Conservation (phyloP, 371 early-diverging fungal species). For the Mucor velutinosus region DNA sequence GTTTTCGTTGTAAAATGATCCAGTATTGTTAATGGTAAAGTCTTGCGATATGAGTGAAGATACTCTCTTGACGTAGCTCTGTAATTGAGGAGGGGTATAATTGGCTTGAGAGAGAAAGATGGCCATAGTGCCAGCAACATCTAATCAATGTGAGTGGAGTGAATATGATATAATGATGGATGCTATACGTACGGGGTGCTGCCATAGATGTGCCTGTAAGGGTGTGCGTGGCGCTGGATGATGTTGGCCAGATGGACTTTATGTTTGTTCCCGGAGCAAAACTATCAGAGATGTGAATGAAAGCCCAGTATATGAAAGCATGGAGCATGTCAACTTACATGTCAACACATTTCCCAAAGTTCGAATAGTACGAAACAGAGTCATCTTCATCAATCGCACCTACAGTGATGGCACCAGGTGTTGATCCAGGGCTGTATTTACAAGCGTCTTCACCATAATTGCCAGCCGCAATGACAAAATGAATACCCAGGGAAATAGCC, state of each 20-base stretch:
- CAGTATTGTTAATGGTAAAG: constrained; percentile 37
- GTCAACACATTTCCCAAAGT: constrained; percentile 81
- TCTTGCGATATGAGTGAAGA: constrained; percentile 35
- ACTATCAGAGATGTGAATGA: neutral
- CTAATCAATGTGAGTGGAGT: neutral
- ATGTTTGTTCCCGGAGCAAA: constrained; percentile 82
- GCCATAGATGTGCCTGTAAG: constrained; percentile 82
- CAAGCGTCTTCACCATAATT: constrained; percentile 81
- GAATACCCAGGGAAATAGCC: constrained; percentile 54
- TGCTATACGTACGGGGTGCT: constrained; percentile 57
- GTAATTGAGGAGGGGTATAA: constrained; percentile 39
- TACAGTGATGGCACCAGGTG: constrained; percentile 82
- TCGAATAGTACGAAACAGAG: constrained; percentile 72
- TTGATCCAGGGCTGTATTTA: constrained; percentile 82
- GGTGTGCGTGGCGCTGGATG: constrained; percentile 32
- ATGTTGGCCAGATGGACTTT: constrained; percentile 58
- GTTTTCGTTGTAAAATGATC: constrained; percentile 31
- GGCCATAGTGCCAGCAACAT: constrained; percentile 51
- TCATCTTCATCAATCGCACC: constrained; percentile 83
- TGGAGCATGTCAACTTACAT: constrained; percentile 42
- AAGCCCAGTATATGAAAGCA: neutral
- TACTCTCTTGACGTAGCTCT: constrained; percentile 21
- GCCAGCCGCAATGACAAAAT: constrained; percentile 64
- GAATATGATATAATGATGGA: neutral
- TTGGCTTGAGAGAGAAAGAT: constrained; percentile 34